phyloP scores from a whole-genome alignment of 108 stramenopile genomes.

The Mayamaea pseudoterrestris region DNA sequence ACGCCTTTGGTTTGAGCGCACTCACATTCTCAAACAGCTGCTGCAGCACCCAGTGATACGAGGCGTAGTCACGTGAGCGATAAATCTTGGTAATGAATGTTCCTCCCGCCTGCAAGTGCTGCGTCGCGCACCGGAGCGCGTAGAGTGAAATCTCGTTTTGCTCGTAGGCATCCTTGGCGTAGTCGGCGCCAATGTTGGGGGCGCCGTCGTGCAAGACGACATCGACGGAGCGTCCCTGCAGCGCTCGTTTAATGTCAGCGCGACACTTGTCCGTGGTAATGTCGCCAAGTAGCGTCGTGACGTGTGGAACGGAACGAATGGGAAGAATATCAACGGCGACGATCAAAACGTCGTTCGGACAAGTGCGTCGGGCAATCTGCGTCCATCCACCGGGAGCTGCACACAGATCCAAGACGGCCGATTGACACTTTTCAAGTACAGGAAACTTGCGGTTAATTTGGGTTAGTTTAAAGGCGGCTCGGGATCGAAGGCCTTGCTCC shows the following conservation, averaged over 20 bases:
- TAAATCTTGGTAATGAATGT: constrained; percentile 97
- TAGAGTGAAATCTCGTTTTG: constrained; percentile 95
- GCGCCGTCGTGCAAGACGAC: constrained; percentile 99
- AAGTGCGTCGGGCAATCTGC: constrained; percentile 82
- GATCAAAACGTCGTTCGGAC: constrained; percentile 35
- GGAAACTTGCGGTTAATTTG: constrained; percentile 97
- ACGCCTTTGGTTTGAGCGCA: constrained; percentile 91
- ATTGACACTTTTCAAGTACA: constrained; percentile 39
- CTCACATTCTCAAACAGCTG: constrained; percentile 86
- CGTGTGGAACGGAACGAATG: constrained; percentile 75
- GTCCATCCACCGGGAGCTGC: constrained; percentile 99
- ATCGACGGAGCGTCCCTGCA: constrained; percentile 48
- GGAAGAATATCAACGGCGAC: constrained; percentile 96
- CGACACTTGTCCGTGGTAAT: constrained; percentile 96
- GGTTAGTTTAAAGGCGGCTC: constrained; percentile 95
- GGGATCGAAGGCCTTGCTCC: constrained; percentile 93
- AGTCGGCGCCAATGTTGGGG: constrained; percentile 97
- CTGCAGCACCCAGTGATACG: constrained; percentile 92
- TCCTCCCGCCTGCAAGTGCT: constrained; percentile 82
- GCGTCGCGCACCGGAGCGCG: constrained; percentile 91
- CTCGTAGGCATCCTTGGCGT: constrained; percentile 94
- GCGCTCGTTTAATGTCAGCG: constrained; percentile 62
- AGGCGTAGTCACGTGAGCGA: constrained; percentile 91
- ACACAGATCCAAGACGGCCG: constrained; percentile 93
- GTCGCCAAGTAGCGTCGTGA: constrained; percentile 90